Conservation (phyloP, 2,329 filamentous ascomycete genomes). For the Epichloe gansuensis region DNA sequence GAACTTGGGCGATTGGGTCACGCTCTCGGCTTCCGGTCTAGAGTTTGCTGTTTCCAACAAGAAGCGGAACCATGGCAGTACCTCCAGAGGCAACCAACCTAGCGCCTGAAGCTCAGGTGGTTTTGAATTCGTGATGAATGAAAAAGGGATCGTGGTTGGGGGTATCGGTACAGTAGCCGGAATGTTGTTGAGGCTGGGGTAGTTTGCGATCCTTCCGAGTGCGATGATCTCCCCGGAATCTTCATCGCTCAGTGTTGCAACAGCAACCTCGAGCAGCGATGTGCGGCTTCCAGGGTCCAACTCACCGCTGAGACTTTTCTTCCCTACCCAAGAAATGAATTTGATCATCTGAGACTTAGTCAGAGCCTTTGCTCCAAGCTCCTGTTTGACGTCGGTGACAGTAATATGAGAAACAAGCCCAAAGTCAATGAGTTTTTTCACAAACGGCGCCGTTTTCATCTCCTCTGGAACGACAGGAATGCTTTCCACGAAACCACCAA, state of each 20-base stretch:
- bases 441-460: constrained; percentile 60
- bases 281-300: constrained; percentile 56
- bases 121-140: constrained; percentile 61
- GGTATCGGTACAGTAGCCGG: constrained; percentile 72
- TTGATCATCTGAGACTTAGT: constrained; percentile 64
- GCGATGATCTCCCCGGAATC: constrained; percentile 62
- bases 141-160: constrained; percentile 68
- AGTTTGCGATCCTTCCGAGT: constrained; percentile 61
- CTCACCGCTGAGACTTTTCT: constrained; percentile 57
- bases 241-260: constrained; percentile 54
- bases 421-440: constrained; percentile 69
- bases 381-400: constrained; percentile 69
- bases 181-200: constrained; percentile 64
- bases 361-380: constrained; percentile 71
- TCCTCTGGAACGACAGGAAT: constrained; percentile 77
- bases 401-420: constrained; percentile 81
- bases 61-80: constrained; percentile 75
- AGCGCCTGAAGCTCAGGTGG: constrained; percentile 61
- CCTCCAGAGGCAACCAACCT: constrained; percentile 74
- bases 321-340: constrained; percentile 74
- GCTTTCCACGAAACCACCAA: constrained; percentile 65
- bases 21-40: constrained; percentile 48
- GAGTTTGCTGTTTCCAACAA: constrained; percentile 56
- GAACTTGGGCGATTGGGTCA: constrained; percentile 62
- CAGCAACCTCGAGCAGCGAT: constrained; percentile 63